phyloP scores from a whole-genome alignment of 2,329 filamentous ascomycete species.

The Bipolaris zeicola region DNA sequence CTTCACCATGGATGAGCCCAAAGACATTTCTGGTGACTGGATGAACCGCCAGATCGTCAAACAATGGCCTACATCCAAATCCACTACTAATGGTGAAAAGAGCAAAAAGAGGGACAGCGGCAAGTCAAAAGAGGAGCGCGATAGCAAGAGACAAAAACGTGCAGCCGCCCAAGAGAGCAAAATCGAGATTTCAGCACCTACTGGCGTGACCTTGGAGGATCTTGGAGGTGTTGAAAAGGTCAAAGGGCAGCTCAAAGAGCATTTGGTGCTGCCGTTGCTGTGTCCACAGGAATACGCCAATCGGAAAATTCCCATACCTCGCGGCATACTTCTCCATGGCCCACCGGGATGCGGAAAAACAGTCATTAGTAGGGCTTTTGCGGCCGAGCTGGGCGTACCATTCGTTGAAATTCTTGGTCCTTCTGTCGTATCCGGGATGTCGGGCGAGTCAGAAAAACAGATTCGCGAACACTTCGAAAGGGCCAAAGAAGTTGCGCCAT shows the following conservation, averaged over 20 bases:
- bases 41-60: constrained; percentile 70
- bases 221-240: constrained; percentile 78
- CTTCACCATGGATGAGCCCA: constrained; percentile 34
- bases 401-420: constrained; percentile 84
- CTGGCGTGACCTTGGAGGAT: constrained; percentile 70
- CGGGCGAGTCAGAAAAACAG: constrained; percentile 86
- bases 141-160: constrained; percentile 66
- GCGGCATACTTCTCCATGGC: constrained; percentile 79
- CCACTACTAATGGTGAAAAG: constrained; percentile 39
- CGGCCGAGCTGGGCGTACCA: constrained; percentile 74
- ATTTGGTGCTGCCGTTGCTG: constrained; percentile 74
- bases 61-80: constrained; percentile 56
- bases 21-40: constrained; percentile 55
- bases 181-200: constrained; percentile 68
- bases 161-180: constrained; percentile 48
- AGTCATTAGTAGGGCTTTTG: constrained; percentile 79
- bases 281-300: constrained; percentile 68
- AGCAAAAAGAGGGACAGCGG: constrained; percentile 51
- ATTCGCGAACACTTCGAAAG: constrained; percentile 86
- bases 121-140: constrained; percentile 68
- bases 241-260: constrained; percentile 70
- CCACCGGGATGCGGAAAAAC: constrained; percentile 89
- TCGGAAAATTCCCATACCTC: constrained; percentile 70
- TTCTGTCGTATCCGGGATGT: constrained; percentile 83
- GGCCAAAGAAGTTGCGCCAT: constrained; percentile 83